Evolutionary conservation across 805 yeast species (phyloP).

Genomic region (Teunomyces aglyptinius): DNA sequence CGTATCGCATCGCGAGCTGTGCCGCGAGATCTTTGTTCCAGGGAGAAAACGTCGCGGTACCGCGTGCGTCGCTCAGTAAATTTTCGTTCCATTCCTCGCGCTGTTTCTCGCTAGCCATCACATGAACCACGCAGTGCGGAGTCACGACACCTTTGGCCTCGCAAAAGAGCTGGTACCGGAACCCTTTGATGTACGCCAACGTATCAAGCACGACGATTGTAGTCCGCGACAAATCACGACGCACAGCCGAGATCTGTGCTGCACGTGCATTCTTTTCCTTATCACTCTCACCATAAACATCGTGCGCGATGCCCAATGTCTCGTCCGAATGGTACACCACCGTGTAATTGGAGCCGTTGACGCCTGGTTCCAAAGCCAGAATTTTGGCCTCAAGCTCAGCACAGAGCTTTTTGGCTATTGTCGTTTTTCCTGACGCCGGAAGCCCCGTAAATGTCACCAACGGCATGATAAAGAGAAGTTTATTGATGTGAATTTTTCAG

Average conservation of each 20-base stretch:
- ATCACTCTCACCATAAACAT: slow-evolving; percentile 65
- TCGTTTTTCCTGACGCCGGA: slow-evolving; percentile 83
- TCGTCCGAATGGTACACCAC: slow-evolving; percentile 78
- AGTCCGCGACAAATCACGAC: slow-evolving; percentile 66
- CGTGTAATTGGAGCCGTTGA: slow-evolving; percentile 53
- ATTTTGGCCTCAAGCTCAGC: slow-evolving; percentile 47
- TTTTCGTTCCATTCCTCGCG: slow-evolving; percentile 65
- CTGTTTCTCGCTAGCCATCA: slow-evolving; percentile 61
- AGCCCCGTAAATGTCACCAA: slow-evolving; percentile 77
- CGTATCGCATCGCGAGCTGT: slow-evolving; percentile 79
- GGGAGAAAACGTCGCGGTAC: too few relatives aligned
- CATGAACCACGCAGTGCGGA: slow-evolving; percentile 78
- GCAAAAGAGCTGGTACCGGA: slow-evolving; percentile 89
- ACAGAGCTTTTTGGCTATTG: slow-evolving; percentile 60
- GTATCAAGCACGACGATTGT: slow-evolving; percentile 84
- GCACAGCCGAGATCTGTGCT: slow-evolving; percentile 82
- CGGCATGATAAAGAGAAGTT: slow-evolving; percentile 57
- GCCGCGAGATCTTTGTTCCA: slow-evolving; percentile 39
- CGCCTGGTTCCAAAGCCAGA: slow-evolving; percentile 30
- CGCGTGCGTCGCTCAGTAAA: too few relatives aligned
- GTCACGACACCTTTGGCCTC: slow-evolving; percentile 86
- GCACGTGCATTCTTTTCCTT: slow-evolving; percentile 83
- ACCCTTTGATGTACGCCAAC: slow-evolving; percentile 88
- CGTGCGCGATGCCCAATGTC: slow-evolving; percentile 65
- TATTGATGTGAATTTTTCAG: too few relatives aligned